phyloP scores from a whole-genome alignment of 495 filamentous ascomycete species.

The Margaritispora aquatica region DNA sequence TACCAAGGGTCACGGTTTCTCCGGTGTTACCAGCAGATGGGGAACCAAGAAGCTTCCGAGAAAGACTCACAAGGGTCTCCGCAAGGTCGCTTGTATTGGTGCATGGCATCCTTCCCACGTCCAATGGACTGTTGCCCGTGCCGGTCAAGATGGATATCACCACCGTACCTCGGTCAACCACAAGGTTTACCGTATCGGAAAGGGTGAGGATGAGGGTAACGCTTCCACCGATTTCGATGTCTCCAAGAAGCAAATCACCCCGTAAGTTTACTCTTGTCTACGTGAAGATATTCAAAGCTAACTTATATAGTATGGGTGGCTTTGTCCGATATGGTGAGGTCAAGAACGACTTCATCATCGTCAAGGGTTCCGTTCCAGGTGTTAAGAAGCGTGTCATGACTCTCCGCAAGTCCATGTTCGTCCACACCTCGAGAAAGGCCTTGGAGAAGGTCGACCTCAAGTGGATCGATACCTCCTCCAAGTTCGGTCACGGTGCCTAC shows the following conservation, averaged over 20 bases:
- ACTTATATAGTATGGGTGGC: conserved; percentile 73
- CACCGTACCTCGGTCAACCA: conserved; percentile 99
- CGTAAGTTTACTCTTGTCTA: conserved; percentile 53
- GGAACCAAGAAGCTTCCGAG: conserved; percentile 99
- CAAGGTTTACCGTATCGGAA: conserved; percentile 99
- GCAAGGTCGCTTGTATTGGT: conserved; percentile 99
- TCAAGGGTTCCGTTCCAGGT: conserved; percentile 97
- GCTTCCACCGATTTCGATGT: conserved; percentile 93
- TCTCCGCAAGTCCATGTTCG: conserved; percentile 98
- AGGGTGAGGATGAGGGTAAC: conserved; percentile 79
- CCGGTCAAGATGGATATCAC: conserved; percentile 99
- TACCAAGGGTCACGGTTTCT: conserved; percentile 98
- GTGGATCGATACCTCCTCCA: conserved; percentile 99
- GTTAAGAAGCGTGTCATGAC: conserved; percentile 99
- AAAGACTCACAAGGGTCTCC: conserved; percentile 99
- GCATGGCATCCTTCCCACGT: conserved; percentile 99
- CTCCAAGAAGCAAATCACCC: conserved; percentile 98
- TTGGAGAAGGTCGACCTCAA: conserved; percentile 99
- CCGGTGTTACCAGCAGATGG: conserved; percentile 96
- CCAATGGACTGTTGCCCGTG: conserved; percentile 99
- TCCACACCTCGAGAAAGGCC: conserved; percentile 87
- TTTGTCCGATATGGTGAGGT: conserved; percentile 99
- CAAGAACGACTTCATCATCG: conserved; percentile 98
- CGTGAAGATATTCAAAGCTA: not conserved
- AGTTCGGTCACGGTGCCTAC: conserved; percentile 99